Percentiles rank a stretch among this genome's conserved stretches.
These are phyloP conservation scores for Protostelium mycophagum DNA, from an alignment of 78 protist genomes.

Conservation along the genomic window DNA sequence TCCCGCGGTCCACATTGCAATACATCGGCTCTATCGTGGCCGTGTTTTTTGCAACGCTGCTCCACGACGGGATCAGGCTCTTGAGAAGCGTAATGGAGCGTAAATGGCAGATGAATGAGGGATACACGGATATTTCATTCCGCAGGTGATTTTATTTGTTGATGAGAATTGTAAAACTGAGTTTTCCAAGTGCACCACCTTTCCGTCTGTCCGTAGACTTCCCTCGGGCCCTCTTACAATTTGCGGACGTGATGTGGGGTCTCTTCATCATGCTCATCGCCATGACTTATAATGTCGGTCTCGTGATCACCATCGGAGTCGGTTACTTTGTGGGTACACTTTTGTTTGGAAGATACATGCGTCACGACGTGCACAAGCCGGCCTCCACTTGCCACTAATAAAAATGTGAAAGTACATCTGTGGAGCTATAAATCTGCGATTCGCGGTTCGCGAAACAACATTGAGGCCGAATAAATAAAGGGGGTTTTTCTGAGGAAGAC, in stretches of 20 bases:
- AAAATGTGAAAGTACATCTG: no score
- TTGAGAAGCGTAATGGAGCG: constrained; percentile 23
- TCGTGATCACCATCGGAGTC: neutral
- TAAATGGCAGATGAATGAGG: constrained; percentile 13
- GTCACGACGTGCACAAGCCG: neutral
- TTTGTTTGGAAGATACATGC: neutral
- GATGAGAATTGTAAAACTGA: neutral
- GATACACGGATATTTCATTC: neutral
- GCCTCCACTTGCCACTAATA: neutral
- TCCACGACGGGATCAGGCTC: constrained; percentile 25
- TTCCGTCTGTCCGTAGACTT: neutral
- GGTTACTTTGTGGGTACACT: neutral
- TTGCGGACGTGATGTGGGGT: neutral
- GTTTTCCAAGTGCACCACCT: neutral
- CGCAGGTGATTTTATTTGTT: no score
- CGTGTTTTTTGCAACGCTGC: constrained; percentile 23
- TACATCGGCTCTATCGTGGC: constrained; percentile 32
- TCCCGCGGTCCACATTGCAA: constrained; percentile 28
- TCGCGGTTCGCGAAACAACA: no score
- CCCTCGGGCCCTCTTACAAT: neutral
- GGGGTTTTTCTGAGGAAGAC: no score
- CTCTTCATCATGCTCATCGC: neutral
- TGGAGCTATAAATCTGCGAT: no score
- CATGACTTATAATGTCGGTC: neutral
- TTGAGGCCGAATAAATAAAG: no score